Evolutionary conservation across 1,139 yeast genomes (phyloP).

Genomic region (Arxiozyma telluris): DNA sequence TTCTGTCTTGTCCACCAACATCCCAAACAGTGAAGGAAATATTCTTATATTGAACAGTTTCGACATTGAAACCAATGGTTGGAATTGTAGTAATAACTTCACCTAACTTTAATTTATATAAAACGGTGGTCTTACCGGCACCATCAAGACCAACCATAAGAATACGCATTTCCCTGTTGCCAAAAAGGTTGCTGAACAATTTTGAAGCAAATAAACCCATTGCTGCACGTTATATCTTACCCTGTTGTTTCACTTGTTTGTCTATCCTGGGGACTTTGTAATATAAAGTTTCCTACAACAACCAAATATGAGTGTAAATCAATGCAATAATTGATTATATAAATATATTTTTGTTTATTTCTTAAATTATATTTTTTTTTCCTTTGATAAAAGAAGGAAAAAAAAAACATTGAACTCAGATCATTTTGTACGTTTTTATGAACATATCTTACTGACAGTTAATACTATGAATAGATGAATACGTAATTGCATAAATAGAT

Average conservation of each 20-base stretch:
- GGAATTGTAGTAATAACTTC: constrained; percentile 91
- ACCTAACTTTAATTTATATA: constrained; percentile 82
- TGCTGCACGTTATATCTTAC: constrained; percentile 2
- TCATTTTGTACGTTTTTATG: neutral
- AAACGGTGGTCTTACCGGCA: constrained; percentile 86
- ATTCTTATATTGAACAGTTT: constrained; percentile 90
- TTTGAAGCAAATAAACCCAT: constrained; percentile 90
- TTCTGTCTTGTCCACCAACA: constrained; percentile 96
- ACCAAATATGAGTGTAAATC: neutral
- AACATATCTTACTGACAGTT: neutral
- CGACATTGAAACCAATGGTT: constrained; percentile 90
- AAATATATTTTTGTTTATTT: constrained; percentile 1
- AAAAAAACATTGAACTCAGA: neutral
- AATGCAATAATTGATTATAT: neutral
- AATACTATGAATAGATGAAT: neutral
- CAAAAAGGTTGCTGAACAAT: constrained; percentile 77
- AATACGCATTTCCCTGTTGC: constrained; percentile 80
- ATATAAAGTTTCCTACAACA: neutral
- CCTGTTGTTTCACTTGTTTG: neutral
- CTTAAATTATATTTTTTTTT: constrained; percentile 1
- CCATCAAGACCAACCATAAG: constrained; percentile 93
- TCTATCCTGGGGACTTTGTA: neutral
- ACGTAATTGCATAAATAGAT: neutral
- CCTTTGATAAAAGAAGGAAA: neutral
- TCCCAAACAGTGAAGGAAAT: constrained; percentile 94